Conservation (phyloP, 768 basidiomycete species). For the Nidula microcarpa region DNA sequence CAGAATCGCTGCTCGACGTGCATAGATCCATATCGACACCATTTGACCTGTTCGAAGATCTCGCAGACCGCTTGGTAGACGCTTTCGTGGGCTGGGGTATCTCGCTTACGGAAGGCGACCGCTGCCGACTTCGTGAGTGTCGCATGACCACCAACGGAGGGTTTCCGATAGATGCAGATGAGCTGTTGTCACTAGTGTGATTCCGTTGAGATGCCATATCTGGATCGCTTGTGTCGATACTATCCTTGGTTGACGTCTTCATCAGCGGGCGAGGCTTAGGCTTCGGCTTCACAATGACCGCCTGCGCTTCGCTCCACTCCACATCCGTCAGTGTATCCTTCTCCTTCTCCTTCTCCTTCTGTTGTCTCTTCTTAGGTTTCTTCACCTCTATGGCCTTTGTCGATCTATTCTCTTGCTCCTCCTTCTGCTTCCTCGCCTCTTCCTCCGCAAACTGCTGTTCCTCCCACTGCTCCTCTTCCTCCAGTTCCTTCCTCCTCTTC, state of each 20-base stretch:
- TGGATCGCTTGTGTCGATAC: no score
- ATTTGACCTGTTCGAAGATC: background rate
- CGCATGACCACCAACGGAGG: slow-evolving; percentile 6
- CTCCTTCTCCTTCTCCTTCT: background rate
- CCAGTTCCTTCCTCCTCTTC: slow-evolving; percentile 49
- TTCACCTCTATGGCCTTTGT: background rate
- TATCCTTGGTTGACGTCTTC: no score
- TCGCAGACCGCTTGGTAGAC: background rate
- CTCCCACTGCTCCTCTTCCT: slow-evolving; percentile 22
- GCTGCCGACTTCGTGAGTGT: slow-evolving; percentile 10
- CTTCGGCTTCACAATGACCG: background rate
- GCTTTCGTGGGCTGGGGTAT: background rate
- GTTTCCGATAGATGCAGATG: no score
- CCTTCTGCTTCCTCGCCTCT: slow-evolving; percentile 2
- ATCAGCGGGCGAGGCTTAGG: slow-evolving; percentile 1
- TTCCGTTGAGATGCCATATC: no score
- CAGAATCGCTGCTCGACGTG: slow-evolving; percentile 3
- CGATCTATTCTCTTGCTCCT: background rate
- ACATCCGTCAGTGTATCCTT: background rate
- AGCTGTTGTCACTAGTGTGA: no score
- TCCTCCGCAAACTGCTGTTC: background rate
- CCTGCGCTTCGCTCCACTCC: background rate
- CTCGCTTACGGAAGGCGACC: slow-evolving; percentile 14
- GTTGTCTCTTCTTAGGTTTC: slow-evolving; percentile 9
- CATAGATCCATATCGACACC: background rate